Base-by-base conservation (phyloP, 345 rosid genomes). In the Hypericum androsaemum region DNA sequence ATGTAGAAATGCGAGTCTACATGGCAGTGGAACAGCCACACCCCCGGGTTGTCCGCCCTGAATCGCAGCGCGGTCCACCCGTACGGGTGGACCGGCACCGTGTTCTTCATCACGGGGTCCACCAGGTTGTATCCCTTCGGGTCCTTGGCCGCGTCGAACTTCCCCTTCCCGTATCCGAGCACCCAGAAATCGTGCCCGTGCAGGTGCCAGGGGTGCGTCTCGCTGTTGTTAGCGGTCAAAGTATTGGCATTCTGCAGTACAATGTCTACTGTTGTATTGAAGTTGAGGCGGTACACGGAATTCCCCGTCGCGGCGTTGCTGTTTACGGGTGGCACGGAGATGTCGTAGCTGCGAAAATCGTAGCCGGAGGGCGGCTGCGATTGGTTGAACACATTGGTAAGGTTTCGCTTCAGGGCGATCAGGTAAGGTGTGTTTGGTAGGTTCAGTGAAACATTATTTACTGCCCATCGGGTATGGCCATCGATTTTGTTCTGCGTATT, bases 111-210 rank as follows among this genome's bases (percentile, higher is more conserved):
- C 0, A 85, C 82, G 10, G 92, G 95, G 52, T 82, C 37, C 5
- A 52, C 79, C 75, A 81, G 53, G 54, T 82, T 85, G 63, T 66
- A 88, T 10, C 63, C 63, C 54, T 53, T 68, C 0, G 74, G 66
- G 46, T 88, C 88, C 8, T 64, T 70, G 7, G 15, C 9, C 39
- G 59, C 41, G 45, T 85, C 66, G 22, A 80, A 88, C 54, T 84
- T 79, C 0, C 95, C 92, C 9, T 47, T 54, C 5, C 95, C 95
- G 3, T 82, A 76, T 0, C 90, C 83, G 0, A 88, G 46, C 5
- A 82, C 90, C 96, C 90, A 88, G 51, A 84, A 88, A 67, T 84
- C 95, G 57, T 84, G 95, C 32, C 95, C 95, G 22, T 85, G 95
- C 2, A 85, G 69, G 72, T 82, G 97, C 97, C 92, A 73, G 0